phyloP scores from a whole-genome alignment of 208 protist species.

The Leishmania tropica region DNA sequence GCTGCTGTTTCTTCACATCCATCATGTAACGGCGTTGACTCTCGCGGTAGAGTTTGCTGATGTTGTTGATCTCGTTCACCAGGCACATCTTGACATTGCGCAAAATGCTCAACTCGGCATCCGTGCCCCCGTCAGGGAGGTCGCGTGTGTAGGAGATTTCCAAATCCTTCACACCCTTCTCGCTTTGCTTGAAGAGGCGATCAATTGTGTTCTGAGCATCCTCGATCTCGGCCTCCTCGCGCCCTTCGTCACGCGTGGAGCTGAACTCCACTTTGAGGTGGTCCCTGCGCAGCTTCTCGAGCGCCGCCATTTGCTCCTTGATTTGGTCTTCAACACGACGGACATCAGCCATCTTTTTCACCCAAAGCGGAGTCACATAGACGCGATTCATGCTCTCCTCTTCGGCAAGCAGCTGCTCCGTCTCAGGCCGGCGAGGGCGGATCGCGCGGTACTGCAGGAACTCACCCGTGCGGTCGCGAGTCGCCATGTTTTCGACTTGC shows the following conservation, averaged over 20 bases:
- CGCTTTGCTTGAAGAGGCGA: slow-evolving; percentile 86
- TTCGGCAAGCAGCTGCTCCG: slow-evolving; percentile 64
- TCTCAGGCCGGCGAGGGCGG: slow-evolving; percentile 60
- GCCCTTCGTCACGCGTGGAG: slow-evolving; percentile 73
- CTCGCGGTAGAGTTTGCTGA: slow-evolving; percentile 90
- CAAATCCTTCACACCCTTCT: slow-evolving; percentile 75
- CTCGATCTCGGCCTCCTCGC: slow-evolving; percentile 86
- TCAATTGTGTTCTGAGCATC: slow-evolving; percentile 78
- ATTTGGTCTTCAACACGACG: slow-evolving; percentile 67
- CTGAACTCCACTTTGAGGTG: slow-evolving; percentile 92
- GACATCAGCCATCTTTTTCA: slow-evolving; percentile 86
- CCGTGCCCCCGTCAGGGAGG: slow-evolving; percentile 83
- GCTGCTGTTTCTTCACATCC: slow-evolving; percentile 91
- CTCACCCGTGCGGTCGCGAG: slow-evolving; percentile 82
- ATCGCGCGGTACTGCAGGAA: slow-evolving; percentile 86
- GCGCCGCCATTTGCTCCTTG: slow-evolving; percentile 64
- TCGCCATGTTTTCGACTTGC: slow-evolving; percentile 63
- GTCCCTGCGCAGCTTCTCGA: slow-evolving; percentile 78
- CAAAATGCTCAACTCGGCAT: slow-evolving; percentile 88
- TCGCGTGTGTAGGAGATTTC: slow-evolving; percentile 74
- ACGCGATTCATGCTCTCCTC: slow-evolving; percentile 66
- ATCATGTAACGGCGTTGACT: slow-evolving; percentile 93
- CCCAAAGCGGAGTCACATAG: slow-evolving; percentile 81
- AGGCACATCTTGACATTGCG: slow-evolving; percentile 94
- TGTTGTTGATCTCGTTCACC: slow-evolving; percentile 84